These are phyloP conservation scores for Auricularia auricula-judae DNA, from an alignment of 768 basidiomycete genomes.

Conservation along the genomic window DNA sequence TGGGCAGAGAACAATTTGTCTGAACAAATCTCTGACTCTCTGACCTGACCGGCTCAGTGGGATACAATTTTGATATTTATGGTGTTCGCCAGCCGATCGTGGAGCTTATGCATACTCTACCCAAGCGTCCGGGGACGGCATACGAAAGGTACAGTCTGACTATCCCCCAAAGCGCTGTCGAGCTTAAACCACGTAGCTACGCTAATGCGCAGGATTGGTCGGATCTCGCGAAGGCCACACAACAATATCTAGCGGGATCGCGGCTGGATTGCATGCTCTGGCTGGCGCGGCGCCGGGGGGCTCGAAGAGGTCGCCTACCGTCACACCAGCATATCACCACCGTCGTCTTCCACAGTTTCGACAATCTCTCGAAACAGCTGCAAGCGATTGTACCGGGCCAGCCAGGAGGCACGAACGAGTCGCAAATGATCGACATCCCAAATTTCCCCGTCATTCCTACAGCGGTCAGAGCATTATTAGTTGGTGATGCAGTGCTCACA, in stretches of 20 bases:
- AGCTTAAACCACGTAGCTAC: background rate
- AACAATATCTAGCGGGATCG: background rate
- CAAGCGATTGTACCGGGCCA: background rate
- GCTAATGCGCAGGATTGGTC: background rate
- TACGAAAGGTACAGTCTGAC: background rate
- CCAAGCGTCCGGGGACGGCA: background rate
- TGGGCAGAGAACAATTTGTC: background rate
- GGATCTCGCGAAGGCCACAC: background rate
- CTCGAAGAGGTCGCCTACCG: background rate
- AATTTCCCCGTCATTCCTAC: no score
- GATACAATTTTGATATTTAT: background rate
- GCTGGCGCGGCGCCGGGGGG: background rate
- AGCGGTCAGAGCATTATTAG: background rate
- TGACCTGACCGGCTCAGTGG: background rate
- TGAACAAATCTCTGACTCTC: background rate
- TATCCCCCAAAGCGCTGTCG: no score
- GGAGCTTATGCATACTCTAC: background rate
- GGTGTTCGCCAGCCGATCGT: background rate
- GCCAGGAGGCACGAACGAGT: background rate
- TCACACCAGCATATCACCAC: background rate
- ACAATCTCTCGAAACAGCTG: background rate
- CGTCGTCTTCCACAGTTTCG: background rate
- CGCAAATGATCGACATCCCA: background rate
- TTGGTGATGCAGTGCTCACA: background rate
- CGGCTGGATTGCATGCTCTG: background rate